Base-by-base conservation (phyloP, 2,329 filamentous ascomycete genomes). In the Geosmithia putterillii region DNA sequence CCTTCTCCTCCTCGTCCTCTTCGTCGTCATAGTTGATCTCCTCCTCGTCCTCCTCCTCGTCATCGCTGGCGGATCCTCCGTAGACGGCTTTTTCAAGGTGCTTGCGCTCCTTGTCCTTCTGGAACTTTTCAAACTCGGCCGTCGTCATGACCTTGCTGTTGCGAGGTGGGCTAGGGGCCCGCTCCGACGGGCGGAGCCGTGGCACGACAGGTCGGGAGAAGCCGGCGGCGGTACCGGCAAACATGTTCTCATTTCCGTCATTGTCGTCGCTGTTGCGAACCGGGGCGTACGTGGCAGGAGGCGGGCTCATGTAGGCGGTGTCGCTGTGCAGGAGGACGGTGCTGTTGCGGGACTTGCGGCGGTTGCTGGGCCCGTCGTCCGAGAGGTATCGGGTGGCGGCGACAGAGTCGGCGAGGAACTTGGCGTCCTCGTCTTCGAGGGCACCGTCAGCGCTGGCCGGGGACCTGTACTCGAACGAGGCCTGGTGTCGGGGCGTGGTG, bases 71-170 rank as follows among this genome's bases (percentile, higher is more conserved):
- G 5, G 74, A 40, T 19, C 47, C 48, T 21, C 70, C 18, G 56
- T 57, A 47, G 50, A 45, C 64, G 52, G 62, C 70, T 52, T 65
- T 67, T 22, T 59, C 67, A 28, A 57, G 56, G 43, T 48, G 69
- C 44, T 73, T 69, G n/a, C 77, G 71, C 50, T 81, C 80, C 54
- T 86, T 81, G 55, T 92, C 83, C 54, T 81, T 74, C 48, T 80
- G 76, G 54, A 89, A 90, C 50, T 75, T 75, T 57, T 95, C 87
- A 51, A 94, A 95, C 57, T 95, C 79, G 10, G 81, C 85, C 1
- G 83, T 83, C 2, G 88, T 95, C 86, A 95, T 94, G 48, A 92
- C 83, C 60, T 92, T 92, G 57, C 76, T 83, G 34, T 32, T 23
- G 18, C 69, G 67, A 8, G 71, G 61, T 2, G 66, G 59, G 43